phyloP scores from a whole-genome alignment of 192 early-diverging fungal species.

The Coemansia sp. region DNA sequence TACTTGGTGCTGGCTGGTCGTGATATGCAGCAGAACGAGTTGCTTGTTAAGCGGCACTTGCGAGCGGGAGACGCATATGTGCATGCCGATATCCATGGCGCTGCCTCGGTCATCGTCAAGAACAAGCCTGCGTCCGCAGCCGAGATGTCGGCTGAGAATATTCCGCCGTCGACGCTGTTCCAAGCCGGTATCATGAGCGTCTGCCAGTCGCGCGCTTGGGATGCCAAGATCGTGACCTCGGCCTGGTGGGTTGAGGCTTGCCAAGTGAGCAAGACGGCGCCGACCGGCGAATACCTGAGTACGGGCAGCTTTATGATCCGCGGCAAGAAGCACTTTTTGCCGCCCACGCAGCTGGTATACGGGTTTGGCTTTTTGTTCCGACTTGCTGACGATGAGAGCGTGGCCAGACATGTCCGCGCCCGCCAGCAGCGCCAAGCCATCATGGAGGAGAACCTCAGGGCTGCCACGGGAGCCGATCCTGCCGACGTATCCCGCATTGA shows the following conservation, averaged over 20 bases:
- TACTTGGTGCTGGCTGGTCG: constrained; percentile 91
- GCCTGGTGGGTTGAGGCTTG: constrained; percentile 93
- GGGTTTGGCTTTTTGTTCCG: constrained; percentile 96
- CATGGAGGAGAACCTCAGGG: constrained; percentile 32
- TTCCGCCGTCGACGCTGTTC: constrained; percentile 89
- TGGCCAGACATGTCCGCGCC: constrained; percentile 70
- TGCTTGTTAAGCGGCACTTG: constrained; percentile 78
- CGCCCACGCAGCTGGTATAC: constrained; percentile 91
- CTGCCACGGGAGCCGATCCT: constrained; percentile 5
- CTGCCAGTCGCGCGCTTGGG: constrained; percentile 95
- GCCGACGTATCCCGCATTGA: neutral
- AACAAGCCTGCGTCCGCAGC: constrained; percentile 56
- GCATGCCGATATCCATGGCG: constrained; percentile 92
- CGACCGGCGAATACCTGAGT: constrained; percentile 89
- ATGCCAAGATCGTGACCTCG: constrained; percentile 91
- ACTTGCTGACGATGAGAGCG: constrained; percentile 77
- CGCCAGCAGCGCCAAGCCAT: constrained; percentile 60
- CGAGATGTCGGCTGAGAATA: constrained; percentile 38
- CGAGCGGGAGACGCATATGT: constrained; percentile 82
- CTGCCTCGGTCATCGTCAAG: constrained; percentile 88
- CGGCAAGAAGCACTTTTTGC: constrained; percentile 94
- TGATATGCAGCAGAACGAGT: constrained; percentile 93
- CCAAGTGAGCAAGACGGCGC: constrained; percentile 89
- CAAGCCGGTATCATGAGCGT: constrained; percentile 98
- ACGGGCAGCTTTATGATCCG: constrained; percentile 94